Base-by-base conservation (phyloP, 78 protist species). In the Dictyostelium firmibasis region DNA sequence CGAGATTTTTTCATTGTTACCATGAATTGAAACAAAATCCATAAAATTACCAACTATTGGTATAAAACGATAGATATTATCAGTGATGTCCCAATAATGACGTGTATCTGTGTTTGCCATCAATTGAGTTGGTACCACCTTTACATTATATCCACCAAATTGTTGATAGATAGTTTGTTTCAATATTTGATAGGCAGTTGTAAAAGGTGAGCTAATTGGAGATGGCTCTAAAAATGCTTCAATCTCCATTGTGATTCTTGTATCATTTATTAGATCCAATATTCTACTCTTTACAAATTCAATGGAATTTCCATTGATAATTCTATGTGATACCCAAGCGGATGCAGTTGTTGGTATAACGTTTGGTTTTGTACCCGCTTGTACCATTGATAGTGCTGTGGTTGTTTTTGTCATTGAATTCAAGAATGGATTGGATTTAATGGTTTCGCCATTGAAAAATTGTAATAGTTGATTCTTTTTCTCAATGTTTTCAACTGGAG, bases 61-160 rank as follows among this genome's bases (percentile, higher is more conserved):
- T 27, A 47, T 81, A 0, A 89, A n/a, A 33, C 94, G 62, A 47
- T 69, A 89, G 31, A 89, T 78, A 69, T 89, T 89, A 3, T 38
- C 36, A 16, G 87, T 76, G 1, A 64, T 57, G 1, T 57, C 27
- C 94, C 94, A 89, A n/a, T 89, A 89, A 47, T 69, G 72, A 29
- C 94, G 31, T 13, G 94, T 89, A 35, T 89, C 94, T 0, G 94
- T 81, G 14, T 89, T 89, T 16, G 87, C 94, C 82, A 89, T 60
- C 75, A 89, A 79, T 20, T 64, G 81, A 64, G 82, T 78, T 29
- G 88, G 31, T 33, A 76, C 74, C 13, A 89, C 87, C 6, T 81
- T 31, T 5, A 64, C 20, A n/a, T 89, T 76, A 11, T 72, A 72
- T 23, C 41, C 57, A 47, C 84, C 84, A 81, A 31, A 89, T 9